phyloP scores from a whole-genome alignment of 805 yeast species.

The Ogataea ganodermae region DNA sequence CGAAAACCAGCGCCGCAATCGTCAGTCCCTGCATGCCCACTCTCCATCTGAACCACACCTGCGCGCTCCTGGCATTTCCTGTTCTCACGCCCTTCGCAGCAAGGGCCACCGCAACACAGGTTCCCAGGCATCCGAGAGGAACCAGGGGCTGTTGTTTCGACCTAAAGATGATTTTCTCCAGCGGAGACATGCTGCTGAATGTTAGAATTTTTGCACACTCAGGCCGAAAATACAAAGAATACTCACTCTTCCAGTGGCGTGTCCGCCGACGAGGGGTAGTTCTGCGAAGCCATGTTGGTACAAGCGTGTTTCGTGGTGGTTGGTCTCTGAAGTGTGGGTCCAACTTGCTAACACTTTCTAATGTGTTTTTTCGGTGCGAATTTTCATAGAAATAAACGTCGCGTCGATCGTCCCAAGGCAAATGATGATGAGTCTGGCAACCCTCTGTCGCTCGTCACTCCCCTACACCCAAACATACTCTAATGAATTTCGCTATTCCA shows the following conservation, averaged over 20 bases:
- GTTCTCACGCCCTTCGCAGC: constrained; percentile 75
- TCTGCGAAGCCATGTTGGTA: constrained; percentile 37
- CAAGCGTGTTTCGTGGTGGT: background rate
- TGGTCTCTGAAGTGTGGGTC: background rate
- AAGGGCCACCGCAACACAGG: constrained; percentile 76
- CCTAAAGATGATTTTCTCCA: constrained; percentile 59
- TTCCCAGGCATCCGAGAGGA: constrained; percentile 77
- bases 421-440: no score
- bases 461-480: no score
- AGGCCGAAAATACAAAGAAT: background rate
- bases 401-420: no score
- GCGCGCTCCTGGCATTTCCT: constrained; percentile 77
- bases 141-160: constrained; percentile 88
- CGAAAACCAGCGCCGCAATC: constrained; percentile 76
- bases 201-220: constrained; percentile 31
- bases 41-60: constrained; percentile 86
- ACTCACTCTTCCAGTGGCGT: constrained; percentile 51
- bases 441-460: background rate
- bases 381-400: no score
- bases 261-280: constrained; percentile 54
- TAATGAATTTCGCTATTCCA: background rate
- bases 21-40: constrained; percentile 86
- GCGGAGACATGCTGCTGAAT: constrained; percentile 45
- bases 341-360: no score
- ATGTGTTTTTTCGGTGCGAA: no score